Evolutionary conservation across 1,139 yeast genomes (phyloP), one percentile per base, ranked within the genome.

Genomic region (Taphrina populina): DNA sequence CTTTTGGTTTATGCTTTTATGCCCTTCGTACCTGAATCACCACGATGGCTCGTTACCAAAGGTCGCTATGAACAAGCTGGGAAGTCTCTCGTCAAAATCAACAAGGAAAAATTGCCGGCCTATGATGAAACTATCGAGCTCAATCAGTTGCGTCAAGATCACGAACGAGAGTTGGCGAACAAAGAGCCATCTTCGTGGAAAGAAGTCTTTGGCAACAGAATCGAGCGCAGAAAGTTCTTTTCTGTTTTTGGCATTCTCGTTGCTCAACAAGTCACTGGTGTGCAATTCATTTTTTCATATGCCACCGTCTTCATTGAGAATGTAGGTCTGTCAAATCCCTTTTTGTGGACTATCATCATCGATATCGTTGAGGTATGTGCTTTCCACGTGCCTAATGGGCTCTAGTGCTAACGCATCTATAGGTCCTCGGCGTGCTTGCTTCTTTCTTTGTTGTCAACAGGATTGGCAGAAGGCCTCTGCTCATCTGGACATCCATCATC

Each of bases 291-390:
- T 60, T 78, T 80, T 69, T 80, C 79, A 70, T 81, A 71, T 62
- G 84, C 84, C 66, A 79, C 85, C n/a, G 75, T 82, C 35, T 80
- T 81, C 71, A 81, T 81, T 74, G 67, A 70, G 62, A 70, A 74
- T 64, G 66, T 70, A 61, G 70, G 74, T 64, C 67, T 73, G 56
- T 80, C 83, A 54, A 47, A 58, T 30, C 79, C 95, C 36, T 86
- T 82, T 71, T 77, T 83, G 69, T 84, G 92, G 20, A 77, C 92
- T 29, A 84, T 86, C 63, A 76, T 85, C 61, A 74, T 85, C 56
- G 94, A 94, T 75, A 74, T 82, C 62, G 87, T 86, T 60, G 86
- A 86, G 73, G 43, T 37, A 21, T 37, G 43, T 23, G 4, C 17
- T 2, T 2, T 21, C 11, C 11, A 27, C 11, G 11, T 11, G 11